Evolutionary conservation across 106 monocot genomes (phyloP), one percentile per base, ranked within the genome.

Genomic region (Phalaenopsis equestris): DNA sequence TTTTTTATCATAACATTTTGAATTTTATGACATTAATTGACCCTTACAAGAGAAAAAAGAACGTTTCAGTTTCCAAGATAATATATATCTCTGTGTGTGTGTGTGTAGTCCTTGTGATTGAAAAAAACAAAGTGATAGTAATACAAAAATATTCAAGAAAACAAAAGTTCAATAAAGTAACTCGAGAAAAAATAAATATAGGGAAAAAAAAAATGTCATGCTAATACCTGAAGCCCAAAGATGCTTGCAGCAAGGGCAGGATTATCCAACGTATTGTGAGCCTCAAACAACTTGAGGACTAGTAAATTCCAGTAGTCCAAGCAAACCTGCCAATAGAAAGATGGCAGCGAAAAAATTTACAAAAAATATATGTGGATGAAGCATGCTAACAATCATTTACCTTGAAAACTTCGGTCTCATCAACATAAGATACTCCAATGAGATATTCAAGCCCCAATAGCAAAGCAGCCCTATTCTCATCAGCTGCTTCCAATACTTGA

Each of bases 361-460:
- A 21, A 16, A 56, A 3, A 78, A 52, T 39, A 52, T 30, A 52
- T 21, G 61, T 67, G 47, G 56, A 8, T 48, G 57, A 49, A 80
- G 12, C 30, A 72, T 46, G 36, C 10, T 57, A 75, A 15, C 56
- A 45, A 23, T 55, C 15, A 21, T 42, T 23, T 86, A 95, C 99
- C 99, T 99, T 99, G 79, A 99, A 99, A 67, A 99, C 99, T 76
- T 99, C 99, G 18, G 99, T 99, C 70, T 99, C 99, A 82, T 99
- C 99, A 82, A 95, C 99, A 90, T 99, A 99, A 80, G 99, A 95
- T 57, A 99, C 92, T 18, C 93, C 82, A 78, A 99, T 99, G 21
- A 99, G 84, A 84, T 99, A 99, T 72, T 99, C 99, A 81, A 99
- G 93, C 73, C 99, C 99, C 83, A 90, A 37, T 8, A 95, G 84